Base-by-base conservation (phyloP, 306 rosid species). In the Corylus americana region DNA sequence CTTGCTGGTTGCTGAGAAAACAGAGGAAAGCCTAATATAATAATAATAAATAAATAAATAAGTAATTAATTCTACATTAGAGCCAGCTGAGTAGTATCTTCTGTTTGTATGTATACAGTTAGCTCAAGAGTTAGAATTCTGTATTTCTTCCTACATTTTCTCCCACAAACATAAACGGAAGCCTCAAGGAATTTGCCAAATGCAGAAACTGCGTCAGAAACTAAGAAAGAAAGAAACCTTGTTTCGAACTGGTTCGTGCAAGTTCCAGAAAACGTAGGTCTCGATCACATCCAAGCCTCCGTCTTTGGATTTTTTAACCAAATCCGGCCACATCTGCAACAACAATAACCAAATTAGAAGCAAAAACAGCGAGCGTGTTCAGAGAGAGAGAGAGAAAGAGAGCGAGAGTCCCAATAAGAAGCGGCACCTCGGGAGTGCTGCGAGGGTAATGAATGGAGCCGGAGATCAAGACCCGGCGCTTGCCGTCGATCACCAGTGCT, bases 371-470 rank as follows among this genome's bases (percentile, higher is more conserved):
- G 45, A 45, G 1, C n/a, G 1, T 11, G 20, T 31, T n/a, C n/a
- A 47, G 25, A 44, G 53, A 70, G 70, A 51, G 29, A 17, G 61
- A 55, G 50, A 44, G 53, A 70, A 64, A 51, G 29, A 17, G 61
- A 55, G 50, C 47, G 35, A 75, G 71, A 44, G 48, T 62, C 14
- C 3, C 14, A 49, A 49, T 3, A 49, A 12, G 3, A 11, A 0
- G n/a, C 29, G 11, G 45, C 39, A 91, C 99, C 88, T 91, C 86
- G 0, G 99, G 98, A 71, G 98, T 90, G 85, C 98, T 95, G 13
- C 99, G 94, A 77, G 99, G 99, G 50, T 95, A 95, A 85, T 93
- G 99, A 88, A 95, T 91, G 44, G 99, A 91, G 81, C 99, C 99
- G 42, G 98, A 93, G 42, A 91, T 77, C 74, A 95, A 87, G n/a